Base-by-base conservation (phyloP, 495 filamentous ascomycete genomes). In the Lentithecium fluviatile region DNA sequence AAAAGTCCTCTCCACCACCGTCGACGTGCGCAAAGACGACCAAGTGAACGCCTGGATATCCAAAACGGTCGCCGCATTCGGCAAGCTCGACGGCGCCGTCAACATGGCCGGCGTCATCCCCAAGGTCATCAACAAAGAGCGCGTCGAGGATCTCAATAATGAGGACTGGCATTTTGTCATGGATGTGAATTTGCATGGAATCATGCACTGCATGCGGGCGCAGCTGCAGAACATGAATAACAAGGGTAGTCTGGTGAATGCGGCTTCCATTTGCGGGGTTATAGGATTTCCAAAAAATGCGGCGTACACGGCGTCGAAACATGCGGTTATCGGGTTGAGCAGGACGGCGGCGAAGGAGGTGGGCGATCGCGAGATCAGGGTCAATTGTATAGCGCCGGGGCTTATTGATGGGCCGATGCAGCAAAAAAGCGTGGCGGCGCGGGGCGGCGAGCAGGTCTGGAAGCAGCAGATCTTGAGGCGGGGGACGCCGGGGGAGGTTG, bases 241-340 rank as follows among this genome's bases (percentile, higher is more conserved):
- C 24, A 58, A 56, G 36, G 66, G 61, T 3, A 65, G 57, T 43
- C 82, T 88, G 64, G 83, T 88, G 24, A 85, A 82, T 70, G 82
- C 80, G 19, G 71, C 78, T 13, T 80, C 78, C 46, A 76, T 82
- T 29, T 77, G 79, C 29, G 84, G 84, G 0, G 36, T 85, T n/a
- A 73, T 73, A 50, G 83, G 83, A 58, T 74, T 73, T 67, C 55
- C 77, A 12, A 75, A 77, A 34, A 73, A 76, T 69, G 77, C 75
- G 4, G 79, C 82, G 36, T 87, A 88, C 70, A 76, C 75, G 47
- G 77, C 82, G 6, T 82, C 77, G 23, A 86, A 86, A 67, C 67
- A 69, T 48, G 56, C 62, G 13, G 78, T 88, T 42, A 73, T 85
- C 37, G 85, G 83, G 17, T 69, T 87, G 58, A 84, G 81, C 15